Percentiles rank a stretch among this genome's conserved stretches.
Evolutionary conservation across 768 basidiomycete species (phyloP).

Genomic region (Hericium erinaceus): DNA sequence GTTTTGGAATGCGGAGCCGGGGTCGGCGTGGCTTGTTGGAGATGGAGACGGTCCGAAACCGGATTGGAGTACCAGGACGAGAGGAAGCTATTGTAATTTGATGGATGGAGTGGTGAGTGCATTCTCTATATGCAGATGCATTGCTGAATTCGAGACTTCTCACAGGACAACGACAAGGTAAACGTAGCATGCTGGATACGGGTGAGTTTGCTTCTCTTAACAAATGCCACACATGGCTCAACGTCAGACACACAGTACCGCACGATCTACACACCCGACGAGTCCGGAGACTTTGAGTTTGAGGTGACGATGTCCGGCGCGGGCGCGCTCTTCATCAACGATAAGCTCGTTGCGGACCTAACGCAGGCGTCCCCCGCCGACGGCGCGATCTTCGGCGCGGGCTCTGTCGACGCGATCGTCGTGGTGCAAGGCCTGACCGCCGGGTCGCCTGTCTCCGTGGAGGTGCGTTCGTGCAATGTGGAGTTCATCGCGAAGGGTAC

Average conservation of each 20-base stretch:
- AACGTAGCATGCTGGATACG: constrained; percentile 32
- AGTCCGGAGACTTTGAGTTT: constrained; percentile 43
- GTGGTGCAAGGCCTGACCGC: constrained; percentile 31
- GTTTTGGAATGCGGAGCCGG: constrained; percentile 40
- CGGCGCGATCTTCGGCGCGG: constrained; percentile 34
- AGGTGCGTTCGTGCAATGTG: constrained; percentile 18
- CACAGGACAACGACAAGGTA: constrained; percentile 31
- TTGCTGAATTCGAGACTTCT: not conserved
- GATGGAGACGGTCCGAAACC: constrained; percentile 15
- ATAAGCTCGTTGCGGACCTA: constrained; percentile 36
- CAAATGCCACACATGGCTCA: constrained; percentile 15
- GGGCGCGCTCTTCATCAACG: constrained; percentile 44
- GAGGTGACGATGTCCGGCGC: constrained; percentile 34
- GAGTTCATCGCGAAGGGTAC: constrained; percentile 20
- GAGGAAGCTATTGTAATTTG: constrained; percentile 27
- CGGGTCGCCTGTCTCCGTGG: constrained; percentile 31
- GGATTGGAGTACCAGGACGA: constrained; percentile 32
- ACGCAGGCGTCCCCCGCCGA: constrained; percentile 29
- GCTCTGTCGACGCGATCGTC: constrained; percentile 30
- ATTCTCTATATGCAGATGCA: not conserved
- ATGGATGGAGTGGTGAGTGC: constrained; percentile 33
- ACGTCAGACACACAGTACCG: constrained; percentile 24
- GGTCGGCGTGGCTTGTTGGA: constrained; percentile 24
- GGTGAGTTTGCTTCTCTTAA: constrained; percentile 21
- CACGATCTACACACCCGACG: constrained; percentile 38